A percentile compares a stretch with the other conserved stretches of the same genome.
Evolutionary conservation across 2,329 filamentous ascomycete species (phyloP).

Genomic region (Lachnellula occidentalis): DNA sequence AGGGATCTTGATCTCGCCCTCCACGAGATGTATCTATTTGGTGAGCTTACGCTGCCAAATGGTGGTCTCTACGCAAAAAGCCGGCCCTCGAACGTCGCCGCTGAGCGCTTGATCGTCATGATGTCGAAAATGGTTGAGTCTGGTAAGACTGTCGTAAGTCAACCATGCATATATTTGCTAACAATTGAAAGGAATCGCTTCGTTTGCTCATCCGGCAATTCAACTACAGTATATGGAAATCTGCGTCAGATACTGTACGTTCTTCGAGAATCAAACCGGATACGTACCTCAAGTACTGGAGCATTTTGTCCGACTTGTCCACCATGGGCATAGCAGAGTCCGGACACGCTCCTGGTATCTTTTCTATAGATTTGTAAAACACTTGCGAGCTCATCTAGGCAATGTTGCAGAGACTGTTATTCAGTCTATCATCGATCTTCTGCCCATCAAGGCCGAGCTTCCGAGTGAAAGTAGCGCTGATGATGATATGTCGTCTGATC

Average conservation of each 20-base stretch:
- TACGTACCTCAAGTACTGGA: slow-evolving; percentile 84
- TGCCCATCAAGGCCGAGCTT: slow-evolving; percentile 86
- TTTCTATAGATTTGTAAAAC: slow-evolving; percentile 88
- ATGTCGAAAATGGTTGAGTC: slow-evolving; percentile 95
- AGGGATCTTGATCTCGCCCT: slow-evolving; percentile 89
- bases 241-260: slow-evolving; percentile 85
- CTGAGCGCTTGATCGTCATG: slow-evolving; percentile 80
- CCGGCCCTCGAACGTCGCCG: slow-evolving; percentile 71
- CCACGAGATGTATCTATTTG: slow-evolving; percentile 93
- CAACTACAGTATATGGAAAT: slow-evolving; percentile 98
- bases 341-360: slow-evolving; percentile 94
- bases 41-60: slow-evolving; percentile 85
- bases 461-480: slow-evolving; percentile 69
- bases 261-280: slow-evolving; percentile 79
- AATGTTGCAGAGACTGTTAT: slow-evolving; percentile 90
- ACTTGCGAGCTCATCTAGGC: slow-evolving; percentile 75
- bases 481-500: slow-evolving; percentile 92
- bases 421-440: slow-evolving; percentile 78
- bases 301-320: slow-evolving; percentile 84
- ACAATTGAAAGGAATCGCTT: slow-evolving; percentile 63
- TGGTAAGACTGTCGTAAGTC: slow-evolving; percentile 46
- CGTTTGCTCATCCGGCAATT: slow-evolving; percentile 83
- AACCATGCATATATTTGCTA: slow-evolving; percentile 12
- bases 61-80: slow-evolving; percentile 83
- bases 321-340: slow-evolving; percentile 81